A percentile compares a stretch with the other conserved stretches of the same genome.
Conservation (phyloP, 352 stramenopile species). For the Pythium oligandrum region DNA sequence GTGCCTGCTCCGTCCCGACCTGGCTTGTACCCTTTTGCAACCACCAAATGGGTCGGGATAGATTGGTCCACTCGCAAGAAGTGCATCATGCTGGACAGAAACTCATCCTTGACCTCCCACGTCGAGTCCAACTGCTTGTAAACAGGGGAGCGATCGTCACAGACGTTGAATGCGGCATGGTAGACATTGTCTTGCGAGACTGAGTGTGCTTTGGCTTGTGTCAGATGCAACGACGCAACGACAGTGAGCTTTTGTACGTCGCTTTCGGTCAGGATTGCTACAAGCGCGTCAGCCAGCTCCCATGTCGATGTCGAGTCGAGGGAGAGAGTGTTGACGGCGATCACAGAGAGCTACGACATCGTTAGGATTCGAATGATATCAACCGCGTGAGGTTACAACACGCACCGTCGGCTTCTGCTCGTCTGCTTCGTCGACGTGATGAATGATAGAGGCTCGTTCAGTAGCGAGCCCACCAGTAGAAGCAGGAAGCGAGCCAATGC, state of each 20-base stretch:
- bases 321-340: slow-evolving; percentile 29
- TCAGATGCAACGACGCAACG: slow-evolving; percentile 48
- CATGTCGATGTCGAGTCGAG: slow-evolving; percentile 25
- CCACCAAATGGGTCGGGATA: slow-evolving; percentile 40
- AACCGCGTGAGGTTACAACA: too few species aligned
- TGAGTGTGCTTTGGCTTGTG: slow-evolving; percentile 41
- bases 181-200: slow-evolving; percentile 36
- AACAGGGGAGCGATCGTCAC: slow-evolving; percentile 1
- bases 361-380: too few species aligned
- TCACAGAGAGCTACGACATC: slow-evolving; percentile 19
- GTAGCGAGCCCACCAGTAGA: too few species aligned
- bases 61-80: slow-evolving; percentile 47
- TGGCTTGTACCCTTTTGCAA: slow-evolving; percentile 62
- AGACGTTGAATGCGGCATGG: slow-evolving; percentile 22
- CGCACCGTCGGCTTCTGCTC: not conserved
- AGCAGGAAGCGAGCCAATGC: too few species aligned
- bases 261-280: slow-evolving; percentile 26
- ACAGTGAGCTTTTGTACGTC: slow-evolving; percentile 38
- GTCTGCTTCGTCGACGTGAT: not conserved
- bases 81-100: slow-evolving; percentile 45
- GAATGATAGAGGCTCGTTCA: too few species aligned
- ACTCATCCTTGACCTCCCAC: slow-evolving; percentile 56
- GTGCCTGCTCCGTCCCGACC: slow-evolving; percentile 33
- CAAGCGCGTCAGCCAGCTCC: slow-evolving; percentile 40
- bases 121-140: slow-evolving; percentile 21